phyloP scores from a whole-genome alignment of 768 basidiomycete genomes.

The Hypholoma sublateritium region DNA sequence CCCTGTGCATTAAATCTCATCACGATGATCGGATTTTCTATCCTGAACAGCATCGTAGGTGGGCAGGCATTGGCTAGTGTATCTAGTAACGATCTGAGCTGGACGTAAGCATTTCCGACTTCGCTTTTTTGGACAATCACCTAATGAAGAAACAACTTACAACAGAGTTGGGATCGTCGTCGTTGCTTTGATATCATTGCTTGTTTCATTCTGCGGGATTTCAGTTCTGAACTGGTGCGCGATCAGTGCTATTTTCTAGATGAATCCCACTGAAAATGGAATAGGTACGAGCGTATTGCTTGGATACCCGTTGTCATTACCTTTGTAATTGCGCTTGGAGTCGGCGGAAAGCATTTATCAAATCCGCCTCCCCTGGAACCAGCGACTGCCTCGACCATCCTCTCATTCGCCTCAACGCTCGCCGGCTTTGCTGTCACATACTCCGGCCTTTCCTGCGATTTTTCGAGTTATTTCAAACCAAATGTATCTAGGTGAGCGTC shows the following conservation, averaged over 20 bases:
- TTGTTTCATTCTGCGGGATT: slow-evolving; percentile 63
- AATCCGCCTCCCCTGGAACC: slow-evolving; percentile 48
- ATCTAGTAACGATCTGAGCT: slow-evolving; percentile 38
- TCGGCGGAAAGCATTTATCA: slow-evolving; percentile 70
- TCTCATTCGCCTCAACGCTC: slow-evolving; percentile 68
- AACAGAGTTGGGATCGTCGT: slow-evolving; percentile 80
- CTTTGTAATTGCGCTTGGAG: slow-evolving; percentile 67
- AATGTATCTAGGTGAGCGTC: slow-evolving; percentile 50
- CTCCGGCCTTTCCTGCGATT: slow-evolving; percentile 65
- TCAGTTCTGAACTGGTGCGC: slow-evolving; percentile 44
- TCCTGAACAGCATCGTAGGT: slow-evolving; percentile 71
- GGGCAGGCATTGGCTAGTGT: slow-evolving; percentile 52
- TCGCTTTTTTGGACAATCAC: not conserved
- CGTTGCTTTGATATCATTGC: slow-evolving; percentile 64
- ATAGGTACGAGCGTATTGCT: slow-evolving; percentile 65
- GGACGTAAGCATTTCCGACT: slow-evolving; percentile 33
- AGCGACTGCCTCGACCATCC: slow-evolving; percentile 50
- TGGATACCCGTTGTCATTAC: slow-evolving; percentile 82
- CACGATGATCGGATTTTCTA: slow-evolving; percentile 67
- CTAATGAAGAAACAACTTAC: not conserved
- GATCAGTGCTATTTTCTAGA: not conserved
- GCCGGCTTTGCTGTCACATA: slow-evolving; percentile 75
- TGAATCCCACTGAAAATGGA: not conserved
- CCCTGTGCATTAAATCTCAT: slow-evolving; percentile 63
- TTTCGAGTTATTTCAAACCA: slow-evolving; percentile 67